A percentile compares a stretch with the other conserved stretches of the same genome.
Evolutionary conservation across 2,329 filamentous ascomycete genomes (phyloP).

Genomic region (Epichloe baconii): DNA sequence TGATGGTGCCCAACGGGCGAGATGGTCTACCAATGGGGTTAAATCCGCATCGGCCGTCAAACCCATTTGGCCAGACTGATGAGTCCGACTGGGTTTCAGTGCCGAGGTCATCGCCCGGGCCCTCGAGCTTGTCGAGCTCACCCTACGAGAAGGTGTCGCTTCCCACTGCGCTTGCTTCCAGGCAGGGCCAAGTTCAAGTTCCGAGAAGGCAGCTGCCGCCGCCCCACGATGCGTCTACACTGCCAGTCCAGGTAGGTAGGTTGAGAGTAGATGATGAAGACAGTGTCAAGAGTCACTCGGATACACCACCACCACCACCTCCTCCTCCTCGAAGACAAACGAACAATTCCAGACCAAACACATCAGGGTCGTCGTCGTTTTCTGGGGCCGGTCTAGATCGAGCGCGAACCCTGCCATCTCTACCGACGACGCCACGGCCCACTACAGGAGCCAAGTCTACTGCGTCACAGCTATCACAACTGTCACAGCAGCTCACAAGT

Average conservation of each 20-base stretch:
- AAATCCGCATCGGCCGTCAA: conserved; percentile 63
- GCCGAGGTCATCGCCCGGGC: conserved; percentile 38
- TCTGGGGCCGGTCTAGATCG: conserved; percentile 12
- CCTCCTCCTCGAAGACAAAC: conserved; percentile 34
- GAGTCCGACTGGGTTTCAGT: conserved; percentile 77
- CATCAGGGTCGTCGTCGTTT: background rate
- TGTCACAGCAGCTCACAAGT: conserved; percentile 18
- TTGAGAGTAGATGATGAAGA: conserved; percentile 30
- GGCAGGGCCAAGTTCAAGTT: conserved; percentile 26
- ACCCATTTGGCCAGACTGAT: conserved; percentile 63
- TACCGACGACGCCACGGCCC: conserved; percentile 18
- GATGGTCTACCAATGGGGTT: conserved; percentile 44
- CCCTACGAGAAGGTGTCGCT: conserved; percentile 45
- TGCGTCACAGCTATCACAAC: conserved; percentile 20
- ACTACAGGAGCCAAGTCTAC: conserved; percentile 13
- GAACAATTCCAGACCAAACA: conserved; percentile 9
- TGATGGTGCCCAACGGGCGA: conserved; percentile 46
- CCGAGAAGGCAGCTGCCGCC: conserved; percentile 38
- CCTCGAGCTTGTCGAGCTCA: conserved; percentile 45
- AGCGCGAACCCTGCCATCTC: conserved; percentile 14
- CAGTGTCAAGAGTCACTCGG: conserved; percentile 6
- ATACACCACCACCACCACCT: conserved; percentile 19
- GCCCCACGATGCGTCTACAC: conserved; percentile 31
- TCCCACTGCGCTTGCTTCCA: conserved; percentile 29
- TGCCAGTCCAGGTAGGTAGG: conserved; percentile 33